These are phyloP conservation scores for Fusarium mundagurra DNA, from an alignment of 2,329 filamentous ascomycete genomes.

Conservation along the genomic window DNA sequence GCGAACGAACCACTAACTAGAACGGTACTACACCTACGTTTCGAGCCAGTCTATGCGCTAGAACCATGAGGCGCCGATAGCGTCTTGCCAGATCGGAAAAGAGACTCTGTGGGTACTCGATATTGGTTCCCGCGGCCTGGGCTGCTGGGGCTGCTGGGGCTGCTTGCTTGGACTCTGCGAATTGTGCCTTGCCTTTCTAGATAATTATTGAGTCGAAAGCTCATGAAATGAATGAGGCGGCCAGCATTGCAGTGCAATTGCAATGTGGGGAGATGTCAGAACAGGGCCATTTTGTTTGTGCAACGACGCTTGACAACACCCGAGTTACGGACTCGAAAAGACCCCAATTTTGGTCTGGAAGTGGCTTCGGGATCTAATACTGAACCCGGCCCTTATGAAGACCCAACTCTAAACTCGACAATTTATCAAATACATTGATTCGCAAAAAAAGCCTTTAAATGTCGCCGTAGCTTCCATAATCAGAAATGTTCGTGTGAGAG, in stretches of 20 bases:
- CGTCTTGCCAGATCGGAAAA: conserved; percentile 17
- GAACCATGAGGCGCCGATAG: conserved; percentile 33
- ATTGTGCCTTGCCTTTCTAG: background rate
- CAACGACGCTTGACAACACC: conserved; percentile 2
- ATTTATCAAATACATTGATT: too few species aligned
- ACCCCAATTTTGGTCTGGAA: background rate
- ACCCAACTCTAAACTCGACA: background rate
- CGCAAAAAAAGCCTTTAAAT: background rate
- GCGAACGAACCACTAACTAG: conserved; percentile 25
- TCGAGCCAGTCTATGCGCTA: conserved; percentile 23
- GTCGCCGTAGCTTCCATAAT: background rate
- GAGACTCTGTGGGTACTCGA: conserved; percentile 1
- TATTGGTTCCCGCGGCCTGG: background rate
- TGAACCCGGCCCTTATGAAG: background rate
- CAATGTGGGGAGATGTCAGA: conserved; percentile 3
- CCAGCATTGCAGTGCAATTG: background rate
- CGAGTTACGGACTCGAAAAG: background rate
- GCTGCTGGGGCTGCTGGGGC: background rate
- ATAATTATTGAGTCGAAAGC: background rate
- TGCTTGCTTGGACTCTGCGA: background rate
- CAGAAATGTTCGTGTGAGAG: background rate
- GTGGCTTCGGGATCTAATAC: conserved; percentile 25
- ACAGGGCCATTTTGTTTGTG: background rate
- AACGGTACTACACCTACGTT: conserved; percentile 1
- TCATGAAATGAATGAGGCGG: conserved; percentile 8